Base-by-base conservation (phyloP, 495 filamentous ascomycete genomes). In the Hyaloscypha bicolor region DNA sequence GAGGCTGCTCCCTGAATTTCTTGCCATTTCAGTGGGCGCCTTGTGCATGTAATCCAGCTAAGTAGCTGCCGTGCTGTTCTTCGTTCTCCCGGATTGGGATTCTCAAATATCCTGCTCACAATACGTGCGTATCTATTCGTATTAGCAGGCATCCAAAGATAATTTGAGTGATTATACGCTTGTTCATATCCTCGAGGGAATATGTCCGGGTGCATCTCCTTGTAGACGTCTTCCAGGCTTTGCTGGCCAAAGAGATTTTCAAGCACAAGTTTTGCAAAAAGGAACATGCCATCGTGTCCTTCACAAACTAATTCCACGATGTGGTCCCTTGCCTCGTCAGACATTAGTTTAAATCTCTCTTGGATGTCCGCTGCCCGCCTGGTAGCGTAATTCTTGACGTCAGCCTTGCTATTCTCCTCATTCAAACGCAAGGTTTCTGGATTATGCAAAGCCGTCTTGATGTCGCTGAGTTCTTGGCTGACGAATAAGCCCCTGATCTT, bases 1-100 rank as follows among this genome's bases (percentile, higher is more conserved):
- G 77, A 77, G 21, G 79, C 48, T 21, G 79, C 81, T 1, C 77
- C 78, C 65, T 81, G 78, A 14, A 86, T 74, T 65, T 86, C 83
- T 48, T 76, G 72, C 78, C 76, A 80, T 61, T 78, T 80, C 32
- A 86, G 68, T 3, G 80, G 77, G 21, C 83, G 69, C 60, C 75
- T 80, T 5, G 80, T 76, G 48, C 78, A 80, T 3, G 78, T 71
- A 0, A 84, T 68, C 77, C 80, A 82, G 21, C 76, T 75, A 33
- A 85, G 75, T 9, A 84, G 68, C 58, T 71, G 71, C 55, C 60
- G 65, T 0, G 77, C 78, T 39, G 69, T 69, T 1, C 63, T 21
- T 71, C 75, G 77, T 61, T 80, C 58, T 16, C 48, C 62, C 2
- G 16, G 0, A 55, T 35, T 45, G 5, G 70, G 52, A 32, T 71